These are phyloP conservation scores for Russula abietina DNA, from an alignment of 768 basidiomycete genomes.

Conservation along the genomic window DNA sequence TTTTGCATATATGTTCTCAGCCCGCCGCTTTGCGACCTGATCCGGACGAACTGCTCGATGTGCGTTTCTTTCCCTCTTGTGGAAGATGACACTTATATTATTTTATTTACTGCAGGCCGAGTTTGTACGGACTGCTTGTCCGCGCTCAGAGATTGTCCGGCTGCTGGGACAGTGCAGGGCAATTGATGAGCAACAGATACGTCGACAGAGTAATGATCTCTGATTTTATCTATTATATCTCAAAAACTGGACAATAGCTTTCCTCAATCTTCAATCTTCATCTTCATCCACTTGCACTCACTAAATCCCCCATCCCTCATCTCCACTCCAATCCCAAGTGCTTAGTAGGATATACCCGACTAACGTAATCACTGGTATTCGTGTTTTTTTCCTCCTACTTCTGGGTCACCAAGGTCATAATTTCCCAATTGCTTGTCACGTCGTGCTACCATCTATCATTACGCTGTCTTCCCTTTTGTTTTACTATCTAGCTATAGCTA, in stretches of 20 bases:
- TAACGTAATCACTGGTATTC: not conserved
- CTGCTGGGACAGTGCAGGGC: slow-evolving; percentile 24
- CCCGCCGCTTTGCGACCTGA: slow-evolving; percentile 23
- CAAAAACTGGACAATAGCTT: not conserved
- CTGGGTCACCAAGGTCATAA: not conserved
- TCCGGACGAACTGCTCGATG: slow-evolving; percentile 24
- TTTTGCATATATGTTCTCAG: slow-evolving; percentile 24
- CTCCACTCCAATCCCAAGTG: not conserved
- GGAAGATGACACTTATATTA: not conserved
- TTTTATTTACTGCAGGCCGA: slow-evolving; percentile 4
- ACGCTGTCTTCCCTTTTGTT: not conserved
- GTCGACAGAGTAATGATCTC: slow-evolving; percentile 16
- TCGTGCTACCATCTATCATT: slow-evolving; percentile 15
- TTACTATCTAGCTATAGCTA: not conserved
- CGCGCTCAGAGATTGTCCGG: slow-evolving; percentile 24
- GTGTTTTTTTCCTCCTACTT: not conserved
- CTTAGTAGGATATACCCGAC: slow-evolving; percentile 2
- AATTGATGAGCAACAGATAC: slow-evolving; percentile 24
- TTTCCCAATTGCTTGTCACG: slow-evolving; percentile 9
- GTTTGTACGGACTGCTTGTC: slow-evolving; percentile 24
- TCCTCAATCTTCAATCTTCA: not conserved
- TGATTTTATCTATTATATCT: not conserved
- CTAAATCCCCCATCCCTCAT: not conserved
- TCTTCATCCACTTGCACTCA: not conserved
- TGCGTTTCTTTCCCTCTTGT: not conserved